phyloP scores from a whole-genome alignment of 345 rosid species.

The Salix udensis region DNA sequence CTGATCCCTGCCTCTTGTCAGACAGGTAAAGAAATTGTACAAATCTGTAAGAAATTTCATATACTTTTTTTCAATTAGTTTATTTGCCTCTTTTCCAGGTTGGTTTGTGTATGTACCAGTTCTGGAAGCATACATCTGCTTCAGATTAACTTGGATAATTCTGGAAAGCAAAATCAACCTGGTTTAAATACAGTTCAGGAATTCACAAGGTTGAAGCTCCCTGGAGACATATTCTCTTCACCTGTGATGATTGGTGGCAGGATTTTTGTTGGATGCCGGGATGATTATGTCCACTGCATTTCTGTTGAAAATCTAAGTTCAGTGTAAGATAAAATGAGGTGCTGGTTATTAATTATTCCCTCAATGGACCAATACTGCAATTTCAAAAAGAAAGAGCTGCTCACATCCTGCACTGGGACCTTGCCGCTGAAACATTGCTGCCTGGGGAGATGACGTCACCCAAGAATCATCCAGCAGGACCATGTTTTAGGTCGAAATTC shows the following conservation, averaged over 20 bases:
- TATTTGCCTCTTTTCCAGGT: constrained; percentile 39
- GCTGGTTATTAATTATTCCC: too few relatives aligned
- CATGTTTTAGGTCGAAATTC: not conserved
- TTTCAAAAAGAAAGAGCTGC: too few relatives aligned
- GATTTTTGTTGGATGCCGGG: constrained; percentile 87
- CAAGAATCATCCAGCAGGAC: too few relatives aligned
- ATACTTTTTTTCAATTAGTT: not conserved
- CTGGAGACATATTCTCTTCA: constrained; percentile 79
- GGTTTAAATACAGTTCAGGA: constrained; percentile 41
- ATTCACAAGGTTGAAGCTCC: constrained; percentile 48
- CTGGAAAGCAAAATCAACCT: constrained; percentile 21
- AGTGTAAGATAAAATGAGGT: not conserved
- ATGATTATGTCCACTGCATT: constrained; percentile 71
- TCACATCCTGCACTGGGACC: too few relatives aligned
- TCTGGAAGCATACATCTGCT: constrained; percentile 60
- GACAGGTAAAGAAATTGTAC: constrained; percentile 49
- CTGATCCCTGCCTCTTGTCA: constrained; percentile 29
- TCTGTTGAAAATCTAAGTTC: not conserved
- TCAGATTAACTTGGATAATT: constrained; percentile 29
- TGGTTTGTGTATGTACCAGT: constrained; percentile 69
- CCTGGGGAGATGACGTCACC: too few relatives aligned
- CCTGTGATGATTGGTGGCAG: constrained; percentile 89
- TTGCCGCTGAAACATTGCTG: too few relatives aligned
- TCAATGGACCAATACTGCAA: too few relatives aligned
- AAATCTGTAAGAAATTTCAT: not conserved